Evolutionary conservation across 2,329 filamentous ascomycete genomes (phyloP), one percentile per base, ranked within the genome.

Genomic region (Alternaria metachromatica): DNA sequence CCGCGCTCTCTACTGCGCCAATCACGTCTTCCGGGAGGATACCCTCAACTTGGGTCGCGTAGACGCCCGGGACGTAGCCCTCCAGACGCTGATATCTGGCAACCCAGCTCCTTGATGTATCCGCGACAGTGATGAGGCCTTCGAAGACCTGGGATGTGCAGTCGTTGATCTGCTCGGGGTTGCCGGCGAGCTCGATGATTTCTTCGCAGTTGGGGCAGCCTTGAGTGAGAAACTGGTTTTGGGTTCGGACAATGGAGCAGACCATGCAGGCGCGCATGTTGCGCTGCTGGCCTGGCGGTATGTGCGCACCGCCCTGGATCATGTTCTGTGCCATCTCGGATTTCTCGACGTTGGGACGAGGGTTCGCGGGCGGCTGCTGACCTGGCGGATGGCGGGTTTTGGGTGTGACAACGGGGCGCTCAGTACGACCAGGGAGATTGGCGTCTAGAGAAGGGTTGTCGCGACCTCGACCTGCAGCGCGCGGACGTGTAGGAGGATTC

Each of bases 171-270:
- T 90, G 87, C 65, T 99, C 96, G 72, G 87, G 84, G 69, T 90
- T 92, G 78, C 90, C 90, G 68, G 88, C 87, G 65, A 98, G 90
- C 80, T 93, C 90, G 63, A 99, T 90, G 80, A 97, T 92, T 54
- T 92, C 89, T 78, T 97, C 95, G 87, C 96, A 99, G 85, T 99
- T 99, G 66, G 96, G 96, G 79, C 96, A 99, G 71, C 96, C 96
- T 77, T 92, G 87, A 74, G 89, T 88, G 75, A 90, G 87, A 86
- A 99, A 99, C 80, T 92, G 91, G 70, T 86, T 86, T 76, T 90
- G 89, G 65, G 92, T 90, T 85, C 95, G 93, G 69, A 98, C 93
- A 78, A 98, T 92, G 58, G 93, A 95, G 88, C 96, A 99, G 72
- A 98, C 93, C 94, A 99, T 97, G 86, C 96, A 99, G 76, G 96